These are phyloP conservation scores for Remersonia thermophila DNA, from an alignment of 2,329 filamentous ascomycete genomes.

Conservation along the genomic window DNA sequence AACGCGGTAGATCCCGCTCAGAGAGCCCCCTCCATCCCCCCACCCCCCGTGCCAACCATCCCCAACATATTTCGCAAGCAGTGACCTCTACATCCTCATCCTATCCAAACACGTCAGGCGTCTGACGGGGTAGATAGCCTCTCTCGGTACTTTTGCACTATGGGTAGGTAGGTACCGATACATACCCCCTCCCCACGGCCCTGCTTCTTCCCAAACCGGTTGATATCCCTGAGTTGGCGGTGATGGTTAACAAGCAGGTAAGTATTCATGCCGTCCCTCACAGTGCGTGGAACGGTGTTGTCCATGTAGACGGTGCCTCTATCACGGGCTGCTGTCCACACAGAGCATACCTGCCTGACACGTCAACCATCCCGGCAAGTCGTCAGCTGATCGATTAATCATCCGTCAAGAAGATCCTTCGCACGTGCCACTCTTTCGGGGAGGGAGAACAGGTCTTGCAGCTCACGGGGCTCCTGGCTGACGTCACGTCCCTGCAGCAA, in stretches of 20 bases:
- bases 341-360: slow-evolving; percentile 25
- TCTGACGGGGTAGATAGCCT: slow-evolving; percentile 28
- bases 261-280: slow-evolving; percentile 25
- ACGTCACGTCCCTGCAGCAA: slow-evolving; percentile 30
- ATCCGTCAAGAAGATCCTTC: slow-evolving; percentile 42
- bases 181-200: background rate
- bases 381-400: slow-evolving; percentile 4
- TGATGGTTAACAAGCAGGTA: slow-evolving; percentile 10
- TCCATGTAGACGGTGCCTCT: slow-evolving; percentile 23
- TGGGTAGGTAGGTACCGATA: slow-evolving; percentile 24
- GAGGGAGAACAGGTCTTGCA: slow-evolving; percentile 17
- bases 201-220: background rate
- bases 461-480: background rate
- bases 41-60: too few species aligned
- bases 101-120: too few species aligned
- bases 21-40: too few species aligned
- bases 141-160: slow-evolving; percentile 40
- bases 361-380: background rate
- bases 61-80: too few species aligned
- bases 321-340: slow-evolving; percentile 34
- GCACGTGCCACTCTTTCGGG: slow-evolving; percentile 42
- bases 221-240: background rate
- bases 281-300: slow-evolving; percentile 25
- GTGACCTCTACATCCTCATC: too few species aligned
- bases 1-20: too few species aligned